Conservation (phyloP, 2,329 filamentous ascomycete genomes). For the Botrytis cinerea region DNA sequence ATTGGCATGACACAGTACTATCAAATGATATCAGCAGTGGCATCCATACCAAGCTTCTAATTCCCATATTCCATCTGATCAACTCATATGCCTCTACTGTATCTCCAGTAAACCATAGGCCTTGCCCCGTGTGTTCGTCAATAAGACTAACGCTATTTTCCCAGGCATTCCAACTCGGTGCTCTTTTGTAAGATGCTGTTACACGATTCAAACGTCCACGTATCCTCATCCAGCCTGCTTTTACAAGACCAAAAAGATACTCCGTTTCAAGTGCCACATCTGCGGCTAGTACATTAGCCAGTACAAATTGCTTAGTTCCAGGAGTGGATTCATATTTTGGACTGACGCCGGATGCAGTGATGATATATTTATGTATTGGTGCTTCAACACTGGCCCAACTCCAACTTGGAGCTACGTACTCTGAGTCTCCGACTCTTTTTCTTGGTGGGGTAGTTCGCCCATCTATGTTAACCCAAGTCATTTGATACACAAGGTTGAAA, state of each 20-base stretch:
- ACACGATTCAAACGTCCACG: conserved; percentile 5
- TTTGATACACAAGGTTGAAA: neutral
- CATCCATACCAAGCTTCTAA: neutral
- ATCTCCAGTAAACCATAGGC: neutral
- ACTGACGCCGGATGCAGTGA: neutral
- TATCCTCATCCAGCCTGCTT: neutral
- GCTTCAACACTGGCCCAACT: conserved; percentile 1
- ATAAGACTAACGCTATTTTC: neutral
- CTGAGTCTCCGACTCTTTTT: neutral
- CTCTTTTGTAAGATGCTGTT: neutral
- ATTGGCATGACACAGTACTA: conserved; percentile 1
- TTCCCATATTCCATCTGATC: neutral
- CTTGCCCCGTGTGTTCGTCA: neutral
- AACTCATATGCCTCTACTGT: neutral
- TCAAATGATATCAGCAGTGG: neutral
- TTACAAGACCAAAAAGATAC: neutral
- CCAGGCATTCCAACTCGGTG: conserved; percentile 8
- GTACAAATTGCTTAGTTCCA: neutral
- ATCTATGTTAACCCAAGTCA: neutral
- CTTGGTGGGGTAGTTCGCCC: neutral
- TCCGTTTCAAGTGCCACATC: neutral
- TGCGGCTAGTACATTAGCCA: neutral
- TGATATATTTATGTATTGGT: neutral
- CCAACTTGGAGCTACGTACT: neutral
- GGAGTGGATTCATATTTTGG: neutral